A percentile compares a stretch with the other conserved stretches of the same genome.
phyloP scores from a whole-genome alignment of 257 asterid genomes.

The Solanum okadae region DNA sequence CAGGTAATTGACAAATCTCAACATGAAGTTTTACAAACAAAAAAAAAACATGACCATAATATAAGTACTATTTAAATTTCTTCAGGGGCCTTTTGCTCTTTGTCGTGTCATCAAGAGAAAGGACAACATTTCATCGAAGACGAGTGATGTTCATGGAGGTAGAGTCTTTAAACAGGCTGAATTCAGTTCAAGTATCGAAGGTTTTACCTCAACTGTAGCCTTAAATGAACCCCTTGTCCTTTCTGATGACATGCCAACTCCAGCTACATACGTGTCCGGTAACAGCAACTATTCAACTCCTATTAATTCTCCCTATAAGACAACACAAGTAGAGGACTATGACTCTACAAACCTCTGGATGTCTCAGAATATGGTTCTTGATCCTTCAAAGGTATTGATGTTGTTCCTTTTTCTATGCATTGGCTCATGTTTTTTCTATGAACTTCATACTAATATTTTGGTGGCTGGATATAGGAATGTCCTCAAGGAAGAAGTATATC shows the following conservation, averaged over 20 bases:
- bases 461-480: slow-evolving; percentile 19
- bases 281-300: slow-evolving; percentile 32
- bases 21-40: background rate
- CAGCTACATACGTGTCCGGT: background rate
- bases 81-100: slow-evolving; percentile 39
- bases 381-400: slow-evolving; percentile 28
- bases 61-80: background rate
- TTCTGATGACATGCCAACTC: slow-evolving; percentile 14
- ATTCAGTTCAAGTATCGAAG: slow-evolving; percentile 4
- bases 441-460: background rate
- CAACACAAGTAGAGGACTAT: slow-evolving; percentile 9
- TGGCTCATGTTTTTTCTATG: background rate
- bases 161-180: slow-evolving; percentile 10
- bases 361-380: slow-evolving; percentile 26
- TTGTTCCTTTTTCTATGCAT: background rate
- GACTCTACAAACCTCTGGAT: slow-evolving; percentile 20
- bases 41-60: background rate
- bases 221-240: slow-evolving; percentile 11
- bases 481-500: slow-evolving; percentile 4
- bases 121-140: slow-evolving; percentile 13
- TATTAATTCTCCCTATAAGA: slow-evolving; percentile 19
- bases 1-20: slow-evolving; percentile 12
- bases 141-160: slow-evolving; percentile 5
- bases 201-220: background rate
- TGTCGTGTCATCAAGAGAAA: slow-evolving; percentile 40